Evolutionary conservation across 768 basidiomycete genomes (phyloP).

Genomic region (Tricholoma terreum): DNA sequence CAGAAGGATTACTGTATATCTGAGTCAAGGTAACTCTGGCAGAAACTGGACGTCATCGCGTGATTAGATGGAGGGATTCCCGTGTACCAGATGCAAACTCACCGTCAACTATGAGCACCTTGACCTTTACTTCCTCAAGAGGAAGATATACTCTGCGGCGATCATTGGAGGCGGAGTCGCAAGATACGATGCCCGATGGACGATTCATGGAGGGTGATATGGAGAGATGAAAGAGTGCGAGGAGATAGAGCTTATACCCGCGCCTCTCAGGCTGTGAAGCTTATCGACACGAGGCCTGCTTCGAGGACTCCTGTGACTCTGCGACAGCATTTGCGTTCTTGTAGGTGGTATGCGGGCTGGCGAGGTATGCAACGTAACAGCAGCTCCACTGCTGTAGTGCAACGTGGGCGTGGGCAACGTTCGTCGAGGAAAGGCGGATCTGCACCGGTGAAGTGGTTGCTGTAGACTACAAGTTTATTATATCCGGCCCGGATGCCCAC

Average conservation of each 20-base stretch:
- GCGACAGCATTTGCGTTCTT: neutral
- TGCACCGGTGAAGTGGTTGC: no score
- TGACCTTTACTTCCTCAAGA: conserved; percentile 40
- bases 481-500: no score
- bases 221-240: neutral
- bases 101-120: conserved; percentile 45
- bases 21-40: conserved; percentile 41
- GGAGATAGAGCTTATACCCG: neutral
- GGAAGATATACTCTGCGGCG: conserved; percentile 24
- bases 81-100: conserved; percentile 5
- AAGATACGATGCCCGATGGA: conserved; percentile 19
- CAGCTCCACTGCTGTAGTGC: no score
- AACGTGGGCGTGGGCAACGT: no score
- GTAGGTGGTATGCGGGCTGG: neutral
- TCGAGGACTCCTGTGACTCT: neutral
- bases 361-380: conserved; percentile 4
- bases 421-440: no score
- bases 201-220: conserved; percentile 11
- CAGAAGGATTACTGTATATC: conserved; percentile 36
- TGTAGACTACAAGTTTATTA: no score
- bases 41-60: conserved; percentile 32
- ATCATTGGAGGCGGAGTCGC: conserved; percentile 1
- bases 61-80: neutral
- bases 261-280: neutral
- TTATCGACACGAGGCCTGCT: conserved; percentile 3